A percentile compares a stretch with the other conserved stretches of the same genome.
These are phyloP conservation scores for Aspergillus avenaceus DNA, from an alignment of 495 filamentous ascomycete genomes.

Conservation along the genomic window DNA sequence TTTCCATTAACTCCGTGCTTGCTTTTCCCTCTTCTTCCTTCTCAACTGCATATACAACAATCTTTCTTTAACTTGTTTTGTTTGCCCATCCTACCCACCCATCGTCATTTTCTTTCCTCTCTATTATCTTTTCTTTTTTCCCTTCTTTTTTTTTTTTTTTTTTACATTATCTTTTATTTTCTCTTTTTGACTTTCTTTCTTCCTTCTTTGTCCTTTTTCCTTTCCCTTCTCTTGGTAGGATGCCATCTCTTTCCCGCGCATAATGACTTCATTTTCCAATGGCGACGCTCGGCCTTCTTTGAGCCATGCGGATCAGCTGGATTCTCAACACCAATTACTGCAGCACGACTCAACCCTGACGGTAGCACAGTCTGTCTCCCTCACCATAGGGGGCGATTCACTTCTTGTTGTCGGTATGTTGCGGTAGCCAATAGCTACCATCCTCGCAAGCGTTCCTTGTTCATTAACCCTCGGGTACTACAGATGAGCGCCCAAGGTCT, in stretches of 20 bases:
- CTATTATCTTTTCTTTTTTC: conserved; percentile 10
- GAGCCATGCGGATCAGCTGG: conserved; percentile 18
- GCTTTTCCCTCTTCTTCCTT: not conserved
- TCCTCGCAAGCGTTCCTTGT: not conserved
- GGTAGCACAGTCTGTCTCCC: conserved; percentile 55
- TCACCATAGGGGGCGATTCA: conserved; percentile 61
- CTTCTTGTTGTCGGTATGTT: conserved; percentile 59
- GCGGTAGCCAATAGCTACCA: not conserved
- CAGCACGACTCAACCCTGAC: conserved; percentile 42
- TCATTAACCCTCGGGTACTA: not conserved
- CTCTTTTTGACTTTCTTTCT: not conserved
- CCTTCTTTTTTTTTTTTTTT: conserved; percentile 20
- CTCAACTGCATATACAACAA: no score
- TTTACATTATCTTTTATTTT: conserved; percentile 11
- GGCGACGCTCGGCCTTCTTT: conserved; percentile 10
- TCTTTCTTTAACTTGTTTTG: no score
- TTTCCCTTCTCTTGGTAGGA: not conserved
- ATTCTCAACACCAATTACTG: conserved; percentile 21
- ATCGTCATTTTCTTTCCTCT: not conserved
- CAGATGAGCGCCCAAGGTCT: conserved; percentile 31
- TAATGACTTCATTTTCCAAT: conserved; percentile 24
- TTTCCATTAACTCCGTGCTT: not conserved
- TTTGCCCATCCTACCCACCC: not conserved
- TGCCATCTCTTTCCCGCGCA: conserved; percentile 7
- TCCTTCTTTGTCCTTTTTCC: conserved; percentile 2